These are phyloP conservation scores for Hyaloscypha bicolor DNA, from an alignment of 495 filamentous ascomycete species.

Conservation along the genomic window DNA sequence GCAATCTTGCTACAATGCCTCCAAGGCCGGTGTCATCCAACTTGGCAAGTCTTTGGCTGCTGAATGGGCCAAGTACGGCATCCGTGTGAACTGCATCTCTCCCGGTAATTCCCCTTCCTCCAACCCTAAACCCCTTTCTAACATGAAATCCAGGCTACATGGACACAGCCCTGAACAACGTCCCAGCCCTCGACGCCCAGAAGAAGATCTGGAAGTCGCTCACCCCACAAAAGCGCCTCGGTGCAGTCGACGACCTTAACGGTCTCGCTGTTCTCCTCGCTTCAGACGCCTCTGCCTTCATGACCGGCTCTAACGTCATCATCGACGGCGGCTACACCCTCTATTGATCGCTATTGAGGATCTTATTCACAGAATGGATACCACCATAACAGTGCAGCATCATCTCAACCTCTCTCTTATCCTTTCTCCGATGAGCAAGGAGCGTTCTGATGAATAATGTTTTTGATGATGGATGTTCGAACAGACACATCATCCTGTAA, in stretches of 20 bases:
- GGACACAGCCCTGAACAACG: constrained; percentile 76
- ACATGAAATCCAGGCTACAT: constrained; percentile 56
- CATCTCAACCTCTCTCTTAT: neutral
- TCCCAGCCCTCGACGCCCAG: constrained; percentile 71
- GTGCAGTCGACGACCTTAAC: constrained; percentile 71
- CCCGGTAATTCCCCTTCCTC: constrained; percentile 45
- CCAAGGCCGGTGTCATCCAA: constrained; percentile 78
- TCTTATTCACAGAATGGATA: constrained; percentile 10
- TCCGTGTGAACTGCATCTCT: constrained; percentile 78
- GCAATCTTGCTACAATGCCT: constrained; percentile 78
- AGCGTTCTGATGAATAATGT: neutral
- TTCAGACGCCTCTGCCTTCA: constrained; percentile 72
- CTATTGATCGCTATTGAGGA: constrained; percentile 31
- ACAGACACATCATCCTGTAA: neutral
- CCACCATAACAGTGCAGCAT: neutral
- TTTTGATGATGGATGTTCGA: neutral
- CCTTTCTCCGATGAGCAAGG: neutral
- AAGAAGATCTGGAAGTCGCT: constrained; percentile 77
- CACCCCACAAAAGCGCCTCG: constrained; percentile 75
- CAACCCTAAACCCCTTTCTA: constrained; percentile 1
- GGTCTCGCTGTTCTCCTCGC: constrained; percentile 77
- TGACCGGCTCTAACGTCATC: constrained; percentile 78
- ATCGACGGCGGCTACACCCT: constrained; percentile 66
- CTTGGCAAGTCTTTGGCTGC: constrained; percentile 75
- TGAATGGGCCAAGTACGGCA: constrained; percentile 76